Conservation (phyloP, 2,329 filamentous ascomycete genomes). For the Beauveria pseudobassiana region DNA sequence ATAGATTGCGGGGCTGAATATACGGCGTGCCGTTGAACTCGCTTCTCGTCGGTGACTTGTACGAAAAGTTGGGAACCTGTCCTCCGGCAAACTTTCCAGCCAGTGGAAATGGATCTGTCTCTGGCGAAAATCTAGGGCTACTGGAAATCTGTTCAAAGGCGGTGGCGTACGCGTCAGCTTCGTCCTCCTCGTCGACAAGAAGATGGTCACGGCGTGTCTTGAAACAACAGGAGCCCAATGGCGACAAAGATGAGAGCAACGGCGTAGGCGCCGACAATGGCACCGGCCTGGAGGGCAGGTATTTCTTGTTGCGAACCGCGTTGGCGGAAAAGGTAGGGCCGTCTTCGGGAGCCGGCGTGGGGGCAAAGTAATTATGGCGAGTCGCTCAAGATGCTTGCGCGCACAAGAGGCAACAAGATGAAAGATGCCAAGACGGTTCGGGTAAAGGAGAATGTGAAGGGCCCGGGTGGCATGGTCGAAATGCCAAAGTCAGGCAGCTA, state of each 20-base stretch:
- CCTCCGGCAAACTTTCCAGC: conserved; percentile 21
- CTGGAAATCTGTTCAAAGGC: conserved; percentile 15
- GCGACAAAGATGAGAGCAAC: conserved; percentile 68
- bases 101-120: conserved; percentile 15
- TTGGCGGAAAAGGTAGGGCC: conserved; percentile 51
- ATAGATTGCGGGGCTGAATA: conserved; percentile 21
- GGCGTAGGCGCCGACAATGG: conserved; percentile 77
- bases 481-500: conserved; percentile 16
- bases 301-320: conserved; percentile 51
- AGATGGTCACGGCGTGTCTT: conserved; percentile 48
- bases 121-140: conserved; percentile 18
- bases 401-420: conserved; percentile 21
- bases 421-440: conserved; percentile 21
- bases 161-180: conserved; percentile 10
- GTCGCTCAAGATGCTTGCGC: conserved; percentile 18
- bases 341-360: conserved; percentile 52
- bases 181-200: conserved; percentile 39
- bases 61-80: conserved; percentile 40
- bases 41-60: conserved; percentile 36
- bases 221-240: conserved; percentile 54
- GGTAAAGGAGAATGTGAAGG: conserved; percentile 20
- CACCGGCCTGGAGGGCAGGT: conserved; percentile 78
- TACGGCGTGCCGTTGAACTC: conserved; percentile 21
- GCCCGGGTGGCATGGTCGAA: conserved; percentile 34
- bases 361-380: conserved; percentile 19